phyloP scores from a whole-genome alignment of 2,329 filamentous ascomycete species.

The Didymella pinodella region DNA sequence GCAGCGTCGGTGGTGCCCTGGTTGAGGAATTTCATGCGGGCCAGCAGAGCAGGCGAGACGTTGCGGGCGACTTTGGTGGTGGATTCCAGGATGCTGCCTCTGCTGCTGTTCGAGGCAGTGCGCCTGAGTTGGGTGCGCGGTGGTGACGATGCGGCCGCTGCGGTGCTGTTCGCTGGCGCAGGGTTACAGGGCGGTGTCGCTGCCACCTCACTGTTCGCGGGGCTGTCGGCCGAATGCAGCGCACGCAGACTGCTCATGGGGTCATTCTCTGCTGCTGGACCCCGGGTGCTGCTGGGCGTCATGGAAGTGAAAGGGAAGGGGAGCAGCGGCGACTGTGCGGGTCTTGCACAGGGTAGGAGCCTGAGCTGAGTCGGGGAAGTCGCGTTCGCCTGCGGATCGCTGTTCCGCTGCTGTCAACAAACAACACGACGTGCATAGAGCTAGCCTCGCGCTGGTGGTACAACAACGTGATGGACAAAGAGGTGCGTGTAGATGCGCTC shows the following conservation, averaged over 20 bases:
- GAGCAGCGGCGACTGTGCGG: constrained; percentile 25
- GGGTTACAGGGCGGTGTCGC: constrained; percentile 19
- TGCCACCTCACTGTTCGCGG: constrained; percentile 29
- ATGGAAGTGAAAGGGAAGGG: constrained; percentile 18
- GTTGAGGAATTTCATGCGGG: constrained; percentile 56
- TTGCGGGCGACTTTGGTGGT: constrained; percentile 49
- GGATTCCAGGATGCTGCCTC: constrained; percentile 22
- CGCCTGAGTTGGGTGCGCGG: constrained; percentile 25
- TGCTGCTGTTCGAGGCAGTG: constrained; percentile 22
- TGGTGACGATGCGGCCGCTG: constrained; percentile 23
- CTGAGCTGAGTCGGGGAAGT: constrained; percentile 20
- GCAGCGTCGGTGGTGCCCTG: constrained; percentile 48
- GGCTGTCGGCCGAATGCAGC: constrained; percentile 32
- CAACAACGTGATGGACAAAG: constrained; percentile 14
- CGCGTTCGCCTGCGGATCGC: constrained; percentile 16
- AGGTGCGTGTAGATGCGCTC: constrained; percentile 11
- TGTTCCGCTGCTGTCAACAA: constrained; percentile 20
- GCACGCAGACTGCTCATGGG: constrained; percentile 36
- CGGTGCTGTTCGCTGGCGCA: constrained; percentile 32
- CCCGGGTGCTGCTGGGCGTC: constrained; percentile 31
- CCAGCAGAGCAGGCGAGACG: constrained; percentile 54
- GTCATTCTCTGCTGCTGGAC: constrained; percentile 32
- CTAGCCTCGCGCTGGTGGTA: constrained; percentile 16
- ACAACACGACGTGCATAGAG: constrained; percentile 21
- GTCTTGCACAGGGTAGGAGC: constrained; percentile 14